Percentiles rank a stretch among this genome's conserved stretches.
These are phyloP conservation scores for Samsoniella hepiali DNA, from an alignment of 2,329 filamentous ascomycete genomes.

Conservation along the genomic window DNA sequence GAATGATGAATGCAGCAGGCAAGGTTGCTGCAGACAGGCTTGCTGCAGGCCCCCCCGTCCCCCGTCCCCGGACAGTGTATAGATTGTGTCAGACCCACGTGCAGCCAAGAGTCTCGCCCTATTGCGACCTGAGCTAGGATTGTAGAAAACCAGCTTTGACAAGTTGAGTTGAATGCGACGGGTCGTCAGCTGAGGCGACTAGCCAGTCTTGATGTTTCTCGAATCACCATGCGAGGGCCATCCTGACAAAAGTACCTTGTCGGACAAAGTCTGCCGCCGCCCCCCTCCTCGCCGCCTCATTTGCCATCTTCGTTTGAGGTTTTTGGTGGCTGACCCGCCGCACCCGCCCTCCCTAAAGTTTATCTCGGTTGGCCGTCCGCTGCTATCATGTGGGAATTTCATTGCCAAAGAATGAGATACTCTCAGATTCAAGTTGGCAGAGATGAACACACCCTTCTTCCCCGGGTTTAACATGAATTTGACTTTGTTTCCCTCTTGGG, in stretches of 20 bases:
- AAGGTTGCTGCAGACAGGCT: too few relatives aligned
- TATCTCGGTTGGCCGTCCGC: background rate
- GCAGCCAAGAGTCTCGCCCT: background rate
- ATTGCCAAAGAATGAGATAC: too few relatives aligned
- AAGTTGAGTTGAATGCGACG: background rate
- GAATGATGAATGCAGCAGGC: background rate
- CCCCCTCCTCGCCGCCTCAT: too few relatives aligned
- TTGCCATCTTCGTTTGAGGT: too few relatives aligned
- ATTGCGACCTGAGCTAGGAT: background rate
- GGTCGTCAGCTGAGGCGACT: slow-evolving; percentile 9
- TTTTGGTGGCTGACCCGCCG: background rate
- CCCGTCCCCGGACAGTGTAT: background rate
- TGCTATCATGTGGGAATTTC: background rate
- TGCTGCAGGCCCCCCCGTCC: background rate
- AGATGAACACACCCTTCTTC: too few relatives aligned
- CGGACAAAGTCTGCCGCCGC: too few relatives aligned
- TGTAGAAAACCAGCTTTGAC: background rate
- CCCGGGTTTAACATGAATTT: background rate
- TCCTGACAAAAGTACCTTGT: background rate
- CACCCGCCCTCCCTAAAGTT: background rate
- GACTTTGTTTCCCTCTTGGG: background rate
- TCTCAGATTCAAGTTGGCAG: too few relatives aligned
- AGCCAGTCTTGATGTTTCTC: background rate
- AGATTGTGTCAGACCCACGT: background rate
- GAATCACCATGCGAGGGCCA: background rate